Base-by-base conservation (phyloP, 75 land plant genomes). In the Selaginella tamariscina region DNA sequence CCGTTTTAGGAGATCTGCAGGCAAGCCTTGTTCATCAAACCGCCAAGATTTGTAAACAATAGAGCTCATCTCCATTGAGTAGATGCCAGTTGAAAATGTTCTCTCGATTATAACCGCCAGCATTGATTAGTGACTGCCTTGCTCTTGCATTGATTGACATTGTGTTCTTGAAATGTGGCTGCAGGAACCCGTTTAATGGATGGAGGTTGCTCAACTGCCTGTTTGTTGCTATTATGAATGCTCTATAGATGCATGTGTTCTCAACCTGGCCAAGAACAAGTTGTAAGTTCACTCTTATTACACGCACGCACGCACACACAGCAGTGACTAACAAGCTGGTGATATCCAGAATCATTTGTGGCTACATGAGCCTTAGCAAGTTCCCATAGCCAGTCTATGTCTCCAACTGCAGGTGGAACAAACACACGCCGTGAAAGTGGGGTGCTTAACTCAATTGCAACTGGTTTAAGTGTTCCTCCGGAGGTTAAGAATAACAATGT, bases 401-500 rank as follows among this genome's bases (percentile, higher is more conserved):
- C 23, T 59, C 62, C 62, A 59, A 8, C 62, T 27, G 23, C 26
- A 5, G 62, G 62, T 23, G 62, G 62, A n/a, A 59, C 62, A n/a
- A 59, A 59, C 8, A 59, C 62, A 9, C 62, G 5, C 49, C 15
- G 49, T 0, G 72, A 74, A 49, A 74, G 76, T 15, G 85, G 85
- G 27, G 78, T 31, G 68, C 91, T 82, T 2, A 88, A 44, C 76
- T 88, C 91, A 24, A 88, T 88, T 13, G 85, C 88, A 20, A 85
- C 22, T 18, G 91, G 91, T 32, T 65, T 76, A 65, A 88, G 31
- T 24, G 78, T 77, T 0, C 80, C 77, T 65, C 80, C 80, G 0
- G 72, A 49, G 31, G 74, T 73, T 55, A 81, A 56, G 60, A 82
- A 81, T n/a, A 88, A 72, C 21, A 88, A 21, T 18, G 85, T 82